phyloP scores from a whole-genome alignment of 2,329 filamentous ascomycete genomes.

The Cytospora piceicola region DNA sequence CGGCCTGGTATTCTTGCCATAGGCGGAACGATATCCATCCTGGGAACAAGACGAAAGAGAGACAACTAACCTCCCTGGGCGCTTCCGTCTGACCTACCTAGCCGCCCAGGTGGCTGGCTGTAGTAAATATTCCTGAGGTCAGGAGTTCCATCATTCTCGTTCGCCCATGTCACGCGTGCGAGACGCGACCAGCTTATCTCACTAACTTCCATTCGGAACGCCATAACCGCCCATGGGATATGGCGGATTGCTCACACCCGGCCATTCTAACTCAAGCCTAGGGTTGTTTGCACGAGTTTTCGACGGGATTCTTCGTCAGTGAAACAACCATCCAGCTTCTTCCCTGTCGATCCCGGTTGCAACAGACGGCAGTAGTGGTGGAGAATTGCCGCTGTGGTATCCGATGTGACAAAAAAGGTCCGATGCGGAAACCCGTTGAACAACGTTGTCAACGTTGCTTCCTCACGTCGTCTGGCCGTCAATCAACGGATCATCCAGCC shows the following conservation, averaged over 20 bases:
- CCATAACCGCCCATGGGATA: not conserved
- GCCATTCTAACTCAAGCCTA: not conserved
- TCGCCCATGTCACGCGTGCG: not conserved
- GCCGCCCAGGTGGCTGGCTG: not conserved
- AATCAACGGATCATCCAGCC: not conserved
- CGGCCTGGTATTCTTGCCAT: not conserved
- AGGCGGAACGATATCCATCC: not conserved
- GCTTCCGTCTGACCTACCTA: not conserved
- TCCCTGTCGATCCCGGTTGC: not conserved
- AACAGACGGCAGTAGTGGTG: not conserved
- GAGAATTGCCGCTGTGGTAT: not conserved
- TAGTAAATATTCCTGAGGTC: not conserved
- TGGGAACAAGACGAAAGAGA: not conserved
- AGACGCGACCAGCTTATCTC: not conserved
- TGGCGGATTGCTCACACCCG: not conserved
- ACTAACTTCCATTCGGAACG: not conserved
- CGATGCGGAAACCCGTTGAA: not conserved
- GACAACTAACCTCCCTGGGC: not conserved
- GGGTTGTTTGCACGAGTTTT: not conserved
- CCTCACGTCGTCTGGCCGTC: not conserved
- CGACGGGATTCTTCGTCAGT: not conserved
- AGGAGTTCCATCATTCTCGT: not conserved
- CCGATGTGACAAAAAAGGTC: not conserved
- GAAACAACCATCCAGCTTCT: not conserved
- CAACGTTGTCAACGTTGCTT: not conserved